Percentiles rank a stretch among this genome's conserved stretches.
These are phyloP conservation scores for Penicillium janthinellum DNA, from an alignment of 2,329 filamentous ascomycete genomes.

Conservation along the genomic window DNA sequence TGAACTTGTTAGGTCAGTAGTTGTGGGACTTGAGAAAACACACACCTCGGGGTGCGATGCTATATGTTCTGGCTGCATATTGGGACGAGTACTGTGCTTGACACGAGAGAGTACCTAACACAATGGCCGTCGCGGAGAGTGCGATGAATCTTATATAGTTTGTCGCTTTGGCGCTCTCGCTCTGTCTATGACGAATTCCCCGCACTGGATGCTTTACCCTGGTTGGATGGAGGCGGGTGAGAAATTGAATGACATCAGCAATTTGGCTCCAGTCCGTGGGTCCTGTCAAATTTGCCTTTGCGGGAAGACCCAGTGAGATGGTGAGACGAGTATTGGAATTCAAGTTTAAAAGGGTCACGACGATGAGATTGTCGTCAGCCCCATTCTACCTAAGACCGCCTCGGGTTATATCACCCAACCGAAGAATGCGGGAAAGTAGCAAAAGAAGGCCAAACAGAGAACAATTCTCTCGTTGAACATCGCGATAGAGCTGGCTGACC, in stretches of 20 bases:
- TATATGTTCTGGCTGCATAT: not conserved
- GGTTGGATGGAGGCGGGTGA: not conserved
- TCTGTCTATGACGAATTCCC: not conserved
- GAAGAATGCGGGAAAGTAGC: conserved; percentile 18
- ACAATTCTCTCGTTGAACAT: conserved; percentile 25
- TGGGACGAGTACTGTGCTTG: not conserved
- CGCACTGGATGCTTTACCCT: not conserved
- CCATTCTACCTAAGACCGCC: not conserved
- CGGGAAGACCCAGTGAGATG: not conserved
- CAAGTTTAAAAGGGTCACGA: too few relatives aligned
- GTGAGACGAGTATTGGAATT: too few relatives aligned
- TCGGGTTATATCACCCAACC: conserved; percentile 9
- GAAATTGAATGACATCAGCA: not conserved
- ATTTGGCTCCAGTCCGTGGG: not conserved
- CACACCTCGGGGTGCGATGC: not conserved
- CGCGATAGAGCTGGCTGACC: conserved; percentile 26
- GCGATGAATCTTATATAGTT: not conserved
- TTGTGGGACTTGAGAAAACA: too few relatives aligned
- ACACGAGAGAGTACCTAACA: not conserved
- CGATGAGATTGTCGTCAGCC: not conserved
- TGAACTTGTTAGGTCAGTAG: not conserved
- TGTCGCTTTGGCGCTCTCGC: not conserved
- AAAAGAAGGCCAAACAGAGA: conserved; percentile 10
- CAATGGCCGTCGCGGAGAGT: not conserved
- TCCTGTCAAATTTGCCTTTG: not conserved